Conservation (phyloP, 2,329 filamentous ascomycete genomes). For the Hypomyces rosellus region DNA sequence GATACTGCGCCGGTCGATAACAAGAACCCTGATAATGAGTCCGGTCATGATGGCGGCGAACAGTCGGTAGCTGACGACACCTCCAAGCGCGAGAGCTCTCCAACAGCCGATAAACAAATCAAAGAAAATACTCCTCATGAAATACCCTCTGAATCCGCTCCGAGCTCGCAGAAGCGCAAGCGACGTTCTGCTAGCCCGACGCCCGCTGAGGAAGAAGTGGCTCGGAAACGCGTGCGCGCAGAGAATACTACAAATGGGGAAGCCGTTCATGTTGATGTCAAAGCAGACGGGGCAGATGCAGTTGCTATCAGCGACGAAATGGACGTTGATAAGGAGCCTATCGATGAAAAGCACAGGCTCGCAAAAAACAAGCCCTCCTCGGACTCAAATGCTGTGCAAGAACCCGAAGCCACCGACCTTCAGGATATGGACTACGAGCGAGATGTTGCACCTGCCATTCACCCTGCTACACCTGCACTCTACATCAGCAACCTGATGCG, state of each 20-base stretch:
- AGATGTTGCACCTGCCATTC: constrained; percentile 51
- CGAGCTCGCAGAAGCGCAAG: constrained; percentile 58
- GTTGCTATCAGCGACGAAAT: background rate
- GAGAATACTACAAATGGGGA: constrained; percentile 16
- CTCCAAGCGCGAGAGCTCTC: background rate
- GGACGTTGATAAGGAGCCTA: background rate
- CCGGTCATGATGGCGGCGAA: constrained; percentile 5
- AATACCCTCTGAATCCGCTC: background rate
- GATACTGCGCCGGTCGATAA: background rate
- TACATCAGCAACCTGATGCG: constrained; percentile 92
- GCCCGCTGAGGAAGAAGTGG: constrained; percentile 45
- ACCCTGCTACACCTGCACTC: constrained; percentile 67
- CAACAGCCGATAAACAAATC: constrained; percentile 5
- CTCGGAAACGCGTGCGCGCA: constrained; percentile 49
- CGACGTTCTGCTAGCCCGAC: constrained; percentile 58
- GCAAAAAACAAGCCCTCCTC: background rate
- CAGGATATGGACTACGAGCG: constrained; percentile 28
- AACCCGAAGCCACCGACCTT: background rate
- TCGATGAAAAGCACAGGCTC: background rate
- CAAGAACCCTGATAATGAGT: constrained; percentile 2
- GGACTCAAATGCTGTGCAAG: background rate
- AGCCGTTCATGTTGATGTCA: constrained; percentile 6
- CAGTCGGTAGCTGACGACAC: constrained; percentile 1
- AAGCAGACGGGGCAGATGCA: constrained; percentile 6
- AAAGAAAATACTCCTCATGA: constrained; percentile 10